Evolutionary conservation across 2,329 filamentous ascomycete species (phyloP).

Genomic region (Cladosporium sp.): DNA sequence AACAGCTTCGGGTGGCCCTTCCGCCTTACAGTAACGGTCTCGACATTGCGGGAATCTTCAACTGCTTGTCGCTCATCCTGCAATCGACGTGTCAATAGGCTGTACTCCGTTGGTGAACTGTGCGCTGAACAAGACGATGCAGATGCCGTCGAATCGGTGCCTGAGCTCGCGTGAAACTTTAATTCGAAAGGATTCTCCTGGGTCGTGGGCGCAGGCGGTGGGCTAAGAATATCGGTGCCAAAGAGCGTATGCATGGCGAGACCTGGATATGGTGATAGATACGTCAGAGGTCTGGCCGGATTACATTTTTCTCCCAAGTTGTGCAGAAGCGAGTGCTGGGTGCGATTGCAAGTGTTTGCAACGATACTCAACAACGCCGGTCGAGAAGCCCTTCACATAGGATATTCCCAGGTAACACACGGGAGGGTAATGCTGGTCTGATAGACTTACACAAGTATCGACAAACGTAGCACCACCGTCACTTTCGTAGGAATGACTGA

Average conservation of each 20-base stretch:
- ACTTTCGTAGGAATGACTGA: conserved; percentile 13
- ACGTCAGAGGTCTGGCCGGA: conserved; percentile 4
- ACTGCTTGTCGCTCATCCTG: conserved; percentile 28
- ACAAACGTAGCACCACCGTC: conserved; percentile 14
- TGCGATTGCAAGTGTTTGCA: not conserved
- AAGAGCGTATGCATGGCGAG: conserved; percentile 38
- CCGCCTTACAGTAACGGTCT: conserved; percentile 24
- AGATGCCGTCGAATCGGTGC: conserved; percentile 24
- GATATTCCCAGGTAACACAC: not conserved
- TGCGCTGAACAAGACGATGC: conserved; percentile 29
- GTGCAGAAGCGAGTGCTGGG: not conserved
- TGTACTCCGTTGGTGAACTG: conserved; percentile 31
- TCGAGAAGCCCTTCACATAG: not conserved
- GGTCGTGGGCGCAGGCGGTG: conserved; percentile 28
- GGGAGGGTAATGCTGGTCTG: conserved; percentile 14
- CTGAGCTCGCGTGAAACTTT: conserved; percentile 23
- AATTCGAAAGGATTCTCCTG: conserved; percentile 34
- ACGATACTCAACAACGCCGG: not conserved
- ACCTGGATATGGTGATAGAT: not conserved
- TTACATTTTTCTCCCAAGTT: not conserved
- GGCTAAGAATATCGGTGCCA: conserved; percentile 35
- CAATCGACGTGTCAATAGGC: conserved; percentile 33
- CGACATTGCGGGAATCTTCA: conserved; percentile 10
- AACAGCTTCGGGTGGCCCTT: conserved; percentile 67
- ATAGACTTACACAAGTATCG: conserved; percentile 22